Evolutionary conservation across 2,329 filamentous ascomycete genomes (phyloP), one percentile per base, ranked within the genome.

Genomic region (Aspergillus quadricinctus): DNA sequence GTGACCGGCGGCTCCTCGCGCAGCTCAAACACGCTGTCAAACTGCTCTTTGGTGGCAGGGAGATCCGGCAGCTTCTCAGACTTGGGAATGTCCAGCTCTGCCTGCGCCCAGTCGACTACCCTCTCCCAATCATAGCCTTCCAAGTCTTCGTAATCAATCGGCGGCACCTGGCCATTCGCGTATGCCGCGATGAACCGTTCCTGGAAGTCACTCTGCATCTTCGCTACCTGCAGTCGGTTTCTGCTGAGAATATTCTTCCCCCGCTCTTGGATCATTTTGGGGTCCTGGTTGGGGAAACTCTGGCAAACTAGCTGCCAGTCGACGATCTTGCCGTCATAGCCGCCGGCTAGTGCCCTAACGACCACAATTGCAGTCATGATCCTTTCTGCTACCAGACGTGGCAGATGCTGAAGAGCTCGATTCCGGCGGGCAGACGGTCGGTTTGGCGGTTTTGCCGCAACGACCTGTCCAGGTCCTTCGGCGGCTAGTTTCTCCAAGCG

Each of bases 121-220:
- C 67, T 66, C 45, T 68, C 65, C 79, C 79, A 81, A 57, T 80
- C 72, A 61, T 80, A 80, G 9, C 58, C 61, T 50, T 72, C 66
- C 31, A 80, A 63, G 50, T 80, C 62, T 19, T 73, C 64, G 50
- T 75, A 79, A 55, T 80, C 68, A 48, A 81, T 74, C 2, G 60
- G 60, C 8, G 79, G 78, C 2, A 81, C 72, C 48, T 74, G 62
- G 6, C 69, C 68, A 7, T 70, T 70, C 35, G 71, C 71, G 53
- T 81, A 79, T 2, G 78, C 79, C 45, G 75, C 71, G 11, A 77
- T 62, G 56, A 77, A 80, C 40, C 69, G 70, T 46, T 75, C 71
- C 54, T 79, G 78, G 57, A 81, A 78, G 55, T 79, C 75, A 27
- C 68, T 68, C 53, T 78, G 75, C 67, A 80, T 71, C 55, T 76